These are phyloP conservation scores for Capronia americana DNA, from an alignment of 2,329 filamentous ascomycete genomes.

Conservation along the genomic window DNA sequence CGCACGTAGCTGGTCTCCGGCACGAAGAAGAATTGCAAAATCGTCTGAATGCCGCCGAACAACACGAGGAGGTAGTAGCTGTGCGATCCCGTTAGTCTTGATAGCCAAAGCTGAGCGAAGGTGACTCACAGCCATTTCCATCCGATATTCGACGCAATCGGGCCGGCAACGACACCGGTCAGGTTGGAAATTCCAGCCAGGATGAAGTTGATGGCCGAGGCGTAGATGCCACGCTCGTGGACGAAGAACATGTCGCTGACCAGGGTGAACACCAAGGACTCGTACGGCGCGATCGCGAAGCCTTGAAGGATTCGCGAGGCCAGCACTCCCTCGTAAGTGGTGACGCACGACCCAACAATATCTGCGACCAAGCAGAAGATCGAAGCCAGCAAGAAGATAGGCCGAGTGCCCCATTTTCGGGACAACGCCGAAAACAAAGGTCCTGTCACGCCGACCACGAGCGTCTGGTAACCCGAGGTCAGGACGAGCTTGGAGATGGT, in stretches of 20 bases:
- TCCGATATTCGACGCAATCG: slow-evolving; percentile 21
- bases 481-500: slow-evolving; percentile 54
- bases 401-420: slow-evolving; percentile 50
- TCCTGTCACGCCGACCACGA: slow-evolving; percentile 47
- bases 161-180: slow-evolving; percentile 47
- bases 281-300: slow-evolving; percentile 42
- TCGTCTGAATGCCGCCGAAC: background rate
- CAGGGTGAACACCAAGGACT: slow-evolving; percentile 56
- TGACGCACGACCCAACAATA: background rate
- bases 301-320: slow-evolving; percentile 53
- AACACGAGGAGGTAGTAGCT: background rate
- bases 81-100: background rate
- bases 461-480: slow-evolving; percentile 55
- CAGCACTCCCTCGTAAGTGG: slow-evolving; percentile 50
- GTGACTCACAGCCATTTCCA: background rate
- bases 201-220: slow-evolving; percentile 33
- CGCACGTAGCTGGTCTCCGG: slow-evolving; percentile 41
- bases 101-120: background rate
- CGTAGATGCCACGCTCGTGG: slow-evolving; percentile 33
- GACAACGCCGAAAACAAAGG: slow-evolving; percentile 50
- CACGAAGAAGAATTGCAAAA: slow-evolving; percentile 35
- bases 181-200: slow-evolving; percentile 30
- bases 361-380: background rate
- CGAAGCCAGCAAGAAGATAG: slow-evolving; percentile 26
- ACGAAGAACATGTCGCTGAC: slow-evolving; percentile 51